A percentile compares a stretch with the other conserved stretches of the same genome.
Evolutionary conservation across 2,329 filamentous ascomycete species (phyloP).

Genomic region (Epichloe festucae): DNA sequence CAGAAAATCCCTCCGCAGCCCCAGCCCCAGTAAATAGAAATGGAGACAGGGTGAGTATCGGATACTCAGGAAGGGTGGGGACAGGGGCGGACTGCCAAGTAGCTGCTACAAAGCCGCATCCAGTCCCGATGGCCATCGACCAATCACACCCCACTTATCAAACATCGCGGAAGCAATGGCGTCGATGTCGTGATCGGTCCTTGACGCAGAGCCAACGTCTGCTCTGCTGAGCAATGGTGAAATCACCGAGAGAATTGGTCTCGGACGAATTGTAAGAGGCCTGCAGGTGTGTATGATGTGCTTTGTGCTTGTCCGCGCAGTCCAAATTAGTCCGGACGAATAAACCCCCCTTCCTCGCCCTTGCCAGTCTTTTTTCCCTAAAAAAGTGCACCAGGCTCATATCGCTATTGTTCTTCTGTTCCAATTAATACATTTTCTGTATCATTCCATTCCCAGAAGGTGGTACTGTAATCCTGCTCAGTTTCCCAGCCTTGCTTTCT

Average conservation of each 20-base stretch:
- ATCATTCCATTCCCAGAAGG: neutral
- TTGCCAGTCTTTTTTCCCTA: neutral
- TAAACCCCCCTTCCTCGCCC: neutral
- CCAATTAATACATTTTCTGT: no score
- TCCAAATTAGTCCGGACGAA: neutral
- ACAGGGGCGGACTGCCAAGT: neutral
- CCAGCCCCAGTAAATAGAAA: conserved; percentile 4
- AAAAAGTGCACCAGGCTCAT: neutral
- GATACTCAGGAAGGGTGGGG: neutral
- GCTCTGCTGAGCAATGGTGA: neutral
- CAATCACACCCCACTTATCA: conserved; percentile 21
- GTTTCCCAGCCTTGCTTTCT: neutral
- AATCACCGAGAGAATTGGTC: neutral
- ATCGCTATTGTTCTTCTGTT: neutral
- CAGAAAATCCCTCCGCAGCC: conserved; percentile 1
- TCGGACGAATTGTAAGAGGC: neutral
- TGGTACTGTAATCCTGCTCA: neutral
- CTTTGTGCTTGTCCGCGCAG: neutral
- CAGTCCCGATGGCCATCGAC: conserved; percentile 12
- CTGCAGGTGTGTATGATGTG: conserved; percentile 1
- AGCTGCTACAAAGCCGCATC: conserved; percentile 4
- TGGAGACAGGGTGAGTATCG: neutral
- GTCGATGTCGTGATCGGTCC: conserved; percentile 39
- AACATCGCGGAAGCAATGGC: conserved; percentile 36
- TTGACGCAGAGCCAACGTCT: conserved; percentile 18